phyloP scores from a whole-genome alignment of 1,139 yeast genomes.

The Magnusiomyces magnusii region DNA sequence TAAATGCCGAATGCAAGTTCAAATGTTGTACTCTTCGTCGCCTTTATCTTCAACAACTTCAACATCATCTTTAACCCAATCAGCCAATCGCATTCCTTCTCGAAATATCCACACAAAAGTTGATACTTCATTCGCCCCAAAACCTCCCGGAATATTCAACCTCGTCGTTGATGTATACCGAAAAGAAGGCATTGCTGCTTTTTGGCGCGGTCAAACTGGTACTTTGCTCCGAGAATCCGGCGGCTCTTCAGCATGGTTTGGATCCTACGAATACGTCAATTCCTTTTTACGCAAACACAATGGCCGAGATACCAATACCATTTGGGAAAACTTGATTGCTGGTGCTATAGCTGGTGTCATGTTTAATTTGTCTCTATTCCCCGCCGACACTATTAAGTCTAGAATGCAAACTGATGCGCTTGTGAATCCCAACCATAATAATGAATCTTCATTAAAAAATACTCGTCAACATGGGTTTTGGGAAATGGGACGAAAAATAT shows the following conservation, averaged over 20 bases:
- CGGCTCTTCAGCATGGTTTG: slow-evolving; percentile 94
- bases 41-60: background rate
- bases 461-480: slow-evolving; percentile 25
- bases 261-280: slow-evolving; percentile 63
- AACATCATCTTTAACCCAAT: background rate
- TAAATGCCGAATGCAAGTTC: slow-evolving; percentile 84
- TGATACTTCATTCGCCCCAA: background rate
- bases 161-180: slow-evolving; percentile 32
- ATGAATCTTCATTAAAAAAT: background rate
- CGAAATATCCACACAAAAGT: background rate
- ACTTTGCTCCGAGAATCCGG: slow-evolving; percentile 77
- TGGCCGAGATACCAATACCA: slow-evolving; percentile 28
- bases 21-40: slow-evolving; percentile 25
- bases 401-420: slow-evolving; percentile 64
- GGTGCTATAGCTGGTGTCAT: slow-evolving; percentile 86
- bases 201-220: slow-evolving; percentile 83
- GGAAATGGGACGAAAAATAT: slow-evolving; percentile 37
- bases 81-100: background rate
- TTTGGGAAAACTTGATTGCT: slow-evolving; percentile 53
- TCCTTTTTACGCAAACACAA: slow-evolving; percentile 33
- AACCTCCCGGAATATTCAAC: background rate
- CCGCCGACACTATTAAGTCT: slow-evolving; percentile 86
- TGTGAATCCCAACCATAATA: background rate
- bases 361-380: slow-evolving; percentile 74
- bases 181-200: slow-evolving; percentile 32